Evolutionary conservation across 306 rosid genomes (phyloP).

Genomic region (Bauhinia variegata): DNA sequence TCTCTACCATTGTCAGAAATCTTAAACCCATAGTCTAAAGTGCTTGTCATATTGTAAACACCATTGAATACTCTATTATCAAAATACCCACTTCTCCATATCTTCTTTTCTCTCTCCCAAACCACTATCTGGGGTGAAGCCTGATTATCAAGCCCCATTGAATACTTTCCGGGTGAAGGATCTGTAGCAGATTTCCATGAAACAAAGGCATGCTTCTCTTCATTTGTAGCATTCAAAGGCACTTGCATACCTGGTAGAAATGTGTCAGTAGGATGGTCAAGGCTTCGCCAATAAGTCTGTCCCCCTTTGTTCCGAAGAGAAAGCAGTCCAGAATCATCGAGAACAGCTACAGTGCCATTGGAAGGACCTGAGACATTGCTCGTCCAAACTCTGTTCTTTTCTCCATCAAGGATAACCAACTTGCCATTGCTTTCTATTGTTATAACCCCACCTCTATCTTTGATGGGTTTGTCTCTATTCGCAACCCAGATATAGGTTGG

Average conservation of each 20-base stretch:
- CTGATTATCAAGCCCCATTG: slow-evolving; percentile 69
- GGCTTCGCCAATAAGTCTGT: slow-evolving; percentile 58
- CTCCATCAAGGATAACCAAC: slow-evolving; percentile 51
- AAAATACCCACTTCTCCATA: slow-evolving; percentile 91
- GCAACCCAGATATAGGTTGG: slow-evolving; percentile 61
- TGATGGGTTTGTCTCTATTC: slow-evolving; percentile 61
- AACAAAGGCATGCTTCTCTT: slow-evolving; percentile 41
- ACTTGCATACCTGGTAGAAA: slow-evolving; percentile 73
- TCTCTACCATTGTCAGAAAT: slow-evolving; percentile 34
- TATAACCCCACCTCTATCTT: slow-evolving; percentile 47
- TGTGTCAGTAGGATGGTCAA: slow-evolving; percentile 62
- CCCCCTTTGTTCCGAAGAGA: slow-evolving; percentile 32
- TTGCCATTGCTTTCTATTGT: slow-evolving; percentile 52
- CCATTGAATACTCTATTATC: slow-evolving; percentile 60
- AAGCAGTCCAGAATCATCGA: slow-evolving; percentile 54
- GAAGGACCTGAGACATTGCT: slow-evolving; percentile 33
- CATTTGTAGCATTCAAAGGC: slow-evolving; percentile 27
- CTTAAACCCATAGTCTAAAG: slow-evolving; percentile 49
- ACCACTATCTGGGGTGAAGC: slow-evolving; percentile 69
- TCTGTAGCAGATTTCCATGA: slow-evolving; percentile 72
- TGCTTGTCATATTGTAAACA: slow-evolving; percentile 47
- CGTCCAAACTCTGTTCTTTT: slow-evolving; percentile 46
- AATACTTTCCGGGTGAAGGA: slow-evolving; percentile 64
- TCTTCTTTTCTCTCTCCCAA: slow-evolving; percentile 61
- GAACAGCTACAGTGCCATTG: slow-evolving; percentile 36